Evolutionary conservation across 441 rosid species (phyloP), one percentile per base, ranked within the genome.

Genomic region (Populus hybrid): DNA sequence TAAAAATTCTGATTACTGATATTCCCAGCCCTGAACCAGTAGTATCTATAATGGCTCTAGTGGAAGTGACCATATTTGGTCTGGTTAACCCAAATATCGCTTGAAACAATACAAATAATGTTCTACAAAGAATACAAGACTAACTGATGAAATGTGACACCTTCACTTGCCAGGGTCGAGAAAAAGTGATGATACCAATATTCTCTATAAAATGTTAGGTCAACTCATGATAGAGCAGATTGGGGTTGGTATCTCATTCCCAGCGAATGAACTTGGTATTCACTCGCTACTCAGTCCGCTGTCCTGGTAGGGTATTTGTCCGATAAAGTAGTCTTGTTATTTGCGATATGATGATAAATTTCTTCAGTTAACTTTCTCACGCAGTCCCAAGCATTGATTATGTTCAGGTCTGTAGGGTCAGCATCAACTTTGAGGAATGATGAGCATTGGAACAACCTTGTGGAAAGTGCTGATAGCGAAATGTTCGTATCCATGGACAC

Each of bases 251-350:
- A 63, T 82, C 95, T 20, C 97, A 94, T 82, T 88, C 84, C 79
- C 86, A 93, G 78, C 89, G 98, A 72, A 95, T 95, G 99, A 95
- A 95, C 76, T 94, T 1, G 99, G 94, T 68, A 95, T n/a, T 95
- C 65, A 92, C 99, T 36, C 88, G 97, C 53, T n/a, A 97, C 99
- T 4, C 92, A 93, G 85, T 93, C 98, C 56, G 88, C 97, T 76
- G 92, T 95, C 29, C 88, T 95, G 93, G 99, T 93, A 86, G 72
- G 86, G 9, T 18, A 68, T 6, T 64, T 65, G 61, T 12, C 59
- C 0, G n/a, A 64, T 56, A 72, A 18, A 56, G 31, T 20, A 26
- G 38, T 23, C 53, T 4, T 23, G 18, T 35, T 40, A 45, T 7
- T 73, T 8, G 42, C 31, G 28, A 21, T 40, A 16, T 45, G 16